Base-by-base conservation (phyloP, 768 basidiomycete genomes). In the Stropharia rugosoannulata region DNA sequence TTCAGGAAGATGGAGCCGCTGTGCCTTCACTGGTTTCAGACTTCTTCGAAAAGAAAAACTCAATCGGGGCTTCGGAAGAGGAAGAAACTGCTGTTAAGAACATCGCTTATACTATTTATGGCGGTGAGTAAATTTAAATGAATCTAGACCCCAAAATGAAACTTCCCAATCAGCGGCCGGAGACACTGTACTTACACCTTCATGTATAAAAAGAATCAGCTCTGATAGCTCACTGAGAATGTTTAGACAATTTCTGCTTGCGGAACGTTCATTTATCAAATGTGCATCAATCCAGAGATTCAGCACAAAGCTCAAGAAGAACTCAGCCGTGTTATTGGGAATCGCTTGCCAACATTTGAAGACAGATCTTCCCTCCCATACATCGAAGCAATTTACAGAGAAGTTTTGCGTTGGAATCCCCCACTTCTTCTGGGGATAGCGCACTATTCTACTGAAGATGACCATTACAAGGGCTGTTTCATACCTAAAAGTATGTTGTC, bases 221-320 rank as follows among this genome's bases (percentile, higher is more conserved):
- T 32, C 5, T 6, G 29, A 7, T 32, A 7, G 6, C 29, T 32
- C 29, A 32, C 9, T 32, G 29, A 32, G 7, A 32, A 32, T 32
- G 9, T 32, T 6, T 22, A 75, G 73, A 74, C 70, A 1, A 70
- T 63, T 37, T 66, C 68, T 6, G 58, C 68, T 0, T 42, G 75
- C 2, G 57, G 60, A 13, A 57, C 66, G 1, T 75, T 79, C 57
- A 51, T 79, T 43, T 64, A 77, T 12, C 71, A 73, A 2, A 74
- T 80, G 73, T 63, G 72, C 5, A 58, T 69, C 9, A 61, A 75
- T 54, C 77, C 77, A 1, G 66, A 71, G 9, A 60, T 66, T 13
- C 73, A 73, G 52, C 54, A 41, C 8, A 69, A 61, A 47, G 77
- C 75, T 0, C 79, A 78, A 49, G 64, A 62, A 8, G 77, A 80